Base-by-base conservation (phyloP, 2,329 filamentous ascomycete species). In the Fusarium concolor region DNA sequence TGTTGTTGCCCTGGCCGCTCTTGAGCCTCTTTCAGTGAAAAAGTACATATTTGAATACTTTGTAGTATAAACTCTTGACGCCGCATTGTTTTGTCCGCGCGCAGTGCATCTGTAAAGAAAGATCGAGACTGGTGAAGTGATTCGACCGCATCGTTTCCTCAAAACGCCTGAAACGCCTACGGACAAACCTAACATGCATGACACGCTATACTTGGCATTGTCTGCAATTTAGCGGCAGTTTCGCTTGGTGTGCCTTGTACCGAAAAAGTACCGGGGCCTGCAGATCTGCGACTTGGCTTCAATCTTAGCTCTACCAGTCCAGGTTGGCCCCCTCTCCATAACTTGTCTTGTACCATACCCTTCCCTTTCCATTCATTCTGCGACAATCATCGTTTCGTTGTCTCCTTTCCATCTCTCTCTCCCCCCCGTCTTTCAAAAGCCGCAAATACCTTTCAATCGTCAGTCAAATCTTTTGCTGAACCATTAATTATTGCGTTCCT, bases 271-370 rank as follows among this genome's bases (percentile, higher is more conserved):
- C 50, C 29, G 52, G 52, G 52, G 52, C 45, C 59, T 74, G 70
- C 51, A 70, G 71, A 74, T 74, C 71, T 60, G 61, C 47, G 59
- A 72, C 71, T 74, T 71, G 71, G 71, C 70, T 71, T 73, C 55
- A 73, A 63, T 46, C 70, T 70, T 74, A 74, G 71, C 71, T 70
- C 42, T 35, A 24, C 22, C 6, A n/a, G n/a, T n/a, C n/a, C n/a
- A 24, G 22, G 6, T 24, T 4, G 22, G 22, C 22, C 22, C 22
- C 22, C 22, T 24, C 22, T 24, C 22, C 22, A 24, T 24, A n/a
- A n/a, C n/a, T n/a, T n/a, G n/a, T n/a, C n/a, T n/a, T n/a, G n/a
- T n/a, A n/a, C n/a, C n/a, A n/a, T n/a, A n/a, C n/a, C 15, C 14
- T 26, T 26, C 15, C 31, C 31, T 17, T 8, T 35, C 15, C 6